Conservation (phyloP, 768 basidiomycete species). For the Trametes villosa region DNA sequence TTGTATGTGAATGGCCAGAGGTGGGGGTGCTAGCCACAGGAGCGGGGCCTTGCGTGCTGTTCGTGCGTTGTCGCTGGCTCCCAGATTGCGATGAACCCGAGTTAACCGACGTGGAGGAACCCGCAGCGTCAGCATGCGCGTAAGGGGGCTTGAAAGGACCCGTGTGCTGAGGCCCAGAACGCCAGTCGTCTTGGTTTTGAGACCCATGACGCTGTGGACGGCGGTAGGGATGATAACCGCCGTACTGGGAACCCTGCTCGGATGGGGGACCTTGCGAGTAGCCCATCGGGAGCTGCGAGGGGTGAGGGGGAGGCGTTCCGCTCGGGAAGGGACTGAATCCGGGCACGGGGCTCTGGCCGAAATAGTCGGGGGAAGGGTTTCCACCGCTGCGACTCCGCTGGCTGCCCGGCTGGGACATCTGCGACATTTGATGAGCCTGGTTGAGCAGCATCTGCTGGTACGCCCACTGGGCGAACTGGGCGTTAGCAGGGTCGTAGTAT, state of each 20-base stretch:
- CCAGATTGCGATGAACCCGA: conserved; percentile 51
- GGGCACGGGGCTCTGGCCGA: conserved; percentile 55
- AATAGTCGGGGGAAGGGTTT: conserved; percentile 55
- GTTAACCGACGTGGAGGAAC: conserved; percentile 78
- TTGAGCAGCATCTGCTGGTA: conserved; percentile 92
- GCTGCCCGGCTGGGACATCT: conserved; percentile 31
- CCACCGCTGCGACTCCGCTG: conserved; percentile 46
- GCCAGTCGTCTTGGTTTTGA: conserved; percentile 51
- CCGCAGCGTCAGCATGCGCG: conserved; percentile 77
- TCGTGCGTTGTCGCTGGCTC: conserved; percentile 67
- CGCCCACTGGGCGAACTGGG: conserved; percentile 83
- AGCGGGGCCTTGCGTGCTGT: conserved; percentile 67
- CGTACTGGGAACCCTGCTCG: conserved; percentile 44
- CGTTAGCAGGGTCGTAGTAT: conserved; percentile 81
- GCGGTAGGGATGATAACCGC: conserved; percentile 83
- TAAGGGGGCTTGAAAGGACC: conserved; percentile 74
- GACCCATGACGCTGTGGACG: conserved; percentile 54
- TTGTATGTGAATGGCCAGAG: conserved; percentile 22
- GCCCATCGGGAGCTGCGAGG: conserved; percentile 47
- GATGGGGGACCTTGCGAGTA: conserved; percentile 37
- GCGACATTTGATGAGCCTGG: conserved; percentile 51
- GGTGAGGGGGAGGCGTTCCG: conserved; percentile 70
- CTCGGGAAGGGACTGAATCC: conserved; percentile 69
- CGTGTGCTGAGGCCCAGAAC: conserved; percentile 37
- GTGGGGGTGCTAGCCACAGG: conserved; percentile 39